Conservation (phyloP, 345 rosid genomes). For the Salix brachista region DNA sequence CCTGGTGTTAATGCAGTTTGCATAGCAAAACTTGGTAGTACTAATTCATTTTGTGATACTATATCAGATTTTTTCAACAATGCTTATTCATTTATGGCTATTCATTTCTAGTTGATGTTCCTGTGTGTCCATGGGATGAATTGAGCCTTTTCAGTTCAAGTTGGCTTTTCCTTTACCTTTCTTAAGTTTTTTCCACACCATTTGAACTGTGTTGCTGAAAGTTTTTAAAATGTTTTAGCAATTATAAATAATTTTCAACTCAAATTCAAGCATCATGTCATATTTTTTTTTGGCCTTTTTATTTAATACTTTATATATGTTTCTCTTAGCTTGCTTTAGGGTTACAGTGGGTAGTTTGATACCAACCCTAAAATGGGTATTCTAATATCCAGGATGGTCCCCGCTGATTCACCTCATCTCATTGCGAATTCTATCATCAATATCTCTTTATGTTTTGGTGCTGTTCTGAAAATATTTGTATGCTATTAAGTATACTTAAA, state of each 20-base stretch:
- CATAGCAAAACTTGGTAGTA: background rate
- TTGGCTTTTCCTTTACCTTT: background rate
- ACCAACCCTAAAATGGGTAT: background rate
- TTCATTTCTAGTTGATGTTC: background rate
- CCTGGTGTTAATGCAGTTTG: constrained; percentile 14
- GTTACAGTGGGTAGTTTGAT: background rate
- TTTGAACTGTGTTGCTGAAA: background rate
- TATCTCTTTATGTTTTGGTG: background rate
- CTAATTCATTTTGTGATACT: constrained; percentile 4
- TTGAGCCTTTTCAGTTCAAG: background rate
- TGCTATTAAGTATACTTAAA: background rate
- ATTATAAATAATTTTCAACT: background rate
- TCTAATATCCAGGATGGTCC: background rate
- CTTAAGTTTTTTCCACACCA: background rate
- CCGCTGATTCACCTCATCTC: background rate
- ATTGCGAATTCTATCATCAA: background rate
- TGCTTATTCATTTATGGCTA: background rate
- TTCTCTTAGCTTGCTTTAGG: background rate
- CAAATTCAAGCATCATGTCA: background rate
- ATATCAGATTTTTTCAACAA: background rate
- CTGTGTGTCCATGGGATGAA: background rate
- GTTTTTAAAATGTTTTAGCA: background rate
- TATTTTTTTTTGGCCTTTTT: background rate
- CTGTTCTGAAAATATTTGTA: background rate
- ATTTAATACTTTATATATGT: background rate